Conservation (phyloP, 768 basidiomycete genomes). For the Piloderma croceum region DNA sequence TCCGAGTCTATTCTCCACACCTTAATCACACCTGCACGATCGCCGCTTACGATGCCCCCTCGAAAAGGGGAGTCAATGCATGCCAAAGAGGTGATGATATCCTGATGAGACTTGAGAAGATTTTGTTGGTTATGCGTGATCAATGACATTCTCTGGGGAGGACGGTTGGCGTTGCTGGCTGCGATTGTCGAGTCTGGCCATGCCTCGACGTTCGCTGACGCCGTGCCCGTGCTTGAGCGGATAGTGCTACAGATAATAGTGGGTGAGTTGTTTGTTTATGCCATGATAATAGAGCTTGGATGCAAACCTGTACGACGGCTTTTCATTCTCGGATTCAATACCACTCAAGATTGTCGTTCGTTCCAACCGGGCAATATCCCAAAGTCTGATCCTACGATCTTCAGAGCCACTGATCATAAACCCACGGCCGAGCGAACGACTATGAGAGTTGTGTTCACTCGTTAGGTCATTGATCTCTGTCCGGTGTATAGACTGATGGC, state of each 20-base stretch:
- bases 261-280: too few relatives aligned
- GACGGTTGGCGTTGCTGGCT: constrained; percentile 52
- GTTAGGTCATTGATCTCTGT: constrained; percentile 44
- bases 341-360: constrained; percentile 78
- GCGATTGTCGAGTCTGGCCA: constrained; percentile 44
- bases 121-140: constrained; percentile 82
- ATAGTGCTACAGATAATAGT: constrained; percentile 22
- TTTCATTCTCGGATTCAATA: constrained; percentile 66
- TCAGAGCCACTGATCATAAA: constrained; percentile 88
- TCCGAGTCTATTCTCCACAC: constrained; percentile 74
- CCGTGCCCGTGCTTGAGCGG: constrained; percentile 35
- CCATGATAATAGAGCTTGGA: constrained; percentile 2
- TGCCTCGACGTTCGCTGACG: constrained; percentile 56
- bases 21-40: constrained; percentile 84
- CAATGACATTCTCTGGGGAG: constrained; percentile 70
- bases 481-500: constrained; percentile 49
- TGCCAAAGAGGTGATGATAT: constrained; percentile 79
- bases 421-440: constrained; percentile 45
- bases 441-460: constrained; percentile 33
- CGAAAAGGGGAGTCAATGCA: constrained; percentile 91
- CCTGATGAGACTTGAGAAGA: constrained; percentile 82
- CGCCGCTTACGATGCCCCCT: constrained; percentile 88
- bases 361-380: constrained; percentile 75
- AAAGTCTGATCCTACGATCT: constrained; percentile 80
- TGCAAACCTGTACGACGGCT: constrained; percentile 71